Evolutionary conservation across 257 asterid species (phyloP), one percentile per base, ranked within the genome.

Genomic region (Buddleja alternifolia): DNA sequence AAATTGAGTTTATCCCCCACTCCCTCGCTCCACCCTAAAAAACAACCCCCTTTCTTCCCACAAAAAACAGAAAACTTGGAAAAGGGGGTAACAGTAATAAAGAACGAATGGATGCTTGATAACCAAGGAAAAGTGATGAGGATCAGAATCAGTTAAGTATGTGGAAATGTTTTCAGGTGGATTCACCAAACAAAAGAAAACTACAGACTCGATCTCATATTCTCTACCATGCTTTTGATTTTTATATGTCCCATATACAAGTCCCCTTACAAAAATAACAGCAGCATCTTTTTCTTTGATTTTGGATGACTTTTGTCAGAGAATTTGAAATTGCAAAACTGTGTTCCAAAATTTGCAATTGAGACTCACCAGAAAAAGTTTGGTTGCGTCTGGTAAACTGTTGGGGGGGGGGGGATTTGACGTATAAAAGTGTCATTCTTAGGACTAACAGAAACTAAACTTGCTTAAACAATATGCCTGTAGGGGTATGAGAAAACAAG

Each of bases 151-250:
- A 23, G 4, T 36, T 45, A 3, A 67, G 5, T 10, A 8, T 54
- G 42, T 36, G 40, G 70, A 47, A 60, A 77, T 40, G 45, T 41
- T 36, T 56, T 12, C 64, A 50, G 62, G 19, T 52, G 52, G 39
- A 52, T 14, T 52, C 12, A 14, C 6, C 34, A 60, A 46, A 69
- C 32, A 69, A 60, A 34, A 25, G 14, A 15, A 42, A 59, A 60
- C 56, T 57, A 52, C 23, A 21, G 29, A n/a, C 34, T 53, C 15
- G 21, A 52, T 24, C 51, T 52, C 60, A 47, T 68, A 21, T 16
- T 59, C 34, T 34, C 16, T 36, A 44, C 39, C 45, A 52, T 25
- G 69, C 51, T 39, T 21, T 39, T 7, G n/a, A 17, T 6, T 16
- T 5, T 36, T 24, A 67, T 23, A 40, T 39, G 14, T 19, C 47